These are phyloP conservation scores for Aspergillus costaricaensis DNA, from an alignment of 2,329 filamentous ascomycete species.

Conservation along the genomic window DNA sequence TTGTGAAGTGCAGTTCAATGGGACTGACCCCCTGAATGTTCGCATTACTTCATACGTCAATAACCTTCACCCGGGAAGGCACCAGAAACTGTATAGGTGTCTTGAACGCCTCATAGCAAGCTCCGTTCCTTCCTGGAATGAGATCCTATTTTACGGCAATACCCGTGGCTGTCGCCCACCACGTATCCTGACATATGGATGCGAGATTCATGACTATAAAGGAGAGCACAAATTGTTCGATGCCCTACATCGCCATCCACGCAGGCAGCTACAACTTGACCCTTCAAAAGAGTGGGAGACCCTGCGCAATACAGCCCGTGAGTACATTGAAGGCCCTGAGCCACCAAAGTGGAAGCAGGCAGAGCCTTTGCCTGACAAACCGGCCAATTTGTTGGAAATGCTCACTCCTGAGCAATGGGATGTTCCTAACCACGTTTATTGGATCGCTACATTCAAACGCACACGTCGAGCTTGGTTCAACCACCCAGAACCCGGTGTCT, in stretches of 20 bases:
- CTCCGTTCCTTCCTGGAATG: slow-evolving; percentile 9
- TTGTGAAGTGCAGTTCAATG: slow-evolving; percentile 8
- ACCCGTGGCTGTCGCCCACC: slow-evolving; percentile 4
- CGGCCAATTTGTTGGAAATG: not conserved
- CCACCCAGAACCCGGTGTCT: not conserved
- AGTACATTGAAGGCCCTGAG: not conserved
- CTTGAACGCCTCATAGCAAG: slow-evolving; percentile 5
- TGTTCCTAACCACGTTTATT: not conserved
- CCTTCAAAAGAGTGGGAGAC: not conserved
- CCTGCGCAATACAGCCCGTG: not conserved
- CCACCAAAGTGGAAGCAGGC: not conserved
- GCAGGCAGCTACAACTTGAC: not conserved
- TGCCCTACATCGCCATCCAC: not conserved
- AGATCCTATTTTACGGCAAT: slow-evolving; percentile 8
- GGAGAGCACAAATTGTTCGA: not conserved
- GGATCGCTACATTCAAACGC: not conserved
- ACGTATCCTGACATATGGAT: slow-evolving; percentile 12
- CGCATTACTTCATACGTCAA: not conserved
- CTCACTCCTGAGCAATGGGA: not conserved
- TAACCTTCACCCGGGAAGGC: not conserved
- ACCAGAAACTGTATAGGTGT: not conserved
- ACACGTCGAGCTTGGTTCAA: not conserved
- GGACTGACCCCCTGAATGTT: not conserved
- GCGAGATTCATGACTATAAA: not conserved
- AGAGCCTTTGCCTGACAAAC: not conserved